Evolutionary conservation across 2,329 filamentous ascomycete genomes (phyloP).

Genomic region (Fusarium multiceps): DNA sequence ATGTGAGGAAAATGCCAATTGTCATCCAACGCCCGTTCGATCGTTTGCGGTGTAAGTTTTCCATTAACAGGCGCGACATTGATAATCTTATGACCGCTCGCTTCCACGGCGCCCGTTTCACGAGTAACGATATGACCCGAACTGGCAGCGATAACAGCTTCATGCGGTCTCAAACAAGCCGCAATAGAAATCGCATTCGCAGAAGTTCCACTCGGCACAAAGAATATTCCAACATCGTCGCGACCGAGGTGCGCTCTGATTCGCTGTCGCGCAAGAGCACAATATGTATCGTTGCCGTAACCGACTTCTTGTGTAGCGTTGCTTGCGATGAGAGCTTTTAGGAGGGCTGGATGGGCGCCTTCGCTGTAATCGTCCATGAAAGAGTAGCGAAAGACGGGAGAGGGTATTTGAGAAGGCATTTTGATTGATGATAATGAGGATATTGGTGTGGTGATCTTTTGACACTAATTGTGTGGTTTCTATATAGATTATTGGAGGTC

Average conservation of each 20-base stretch:
- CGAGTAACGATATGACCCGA: constrained; percentile 62
- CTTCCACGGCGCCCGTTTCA: constrained; percentile 63
- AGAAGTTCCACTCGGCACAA: constrained; percentile 63
- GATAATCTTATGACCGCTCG: constrained; percentile 64
- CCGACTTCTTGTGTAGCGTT: constrained; percentile 59
- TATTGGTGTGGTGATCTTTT: not conserved
- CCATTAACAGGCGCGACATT: constrained; percentile 58
- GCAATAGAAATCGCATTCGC: constrained; percentile 65
- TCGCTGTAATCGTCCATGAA: constrained; percentile 65
- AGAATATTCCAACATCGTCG: constrained; percentile 59
- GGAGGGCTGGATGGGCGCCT: constrained; percentile 61
- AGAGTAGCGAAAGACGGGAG: constrained; percentile 52
- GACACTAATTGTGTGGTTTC: constrained; percentile 7
- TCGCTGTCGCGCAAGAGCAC: constrained; percentile 54
- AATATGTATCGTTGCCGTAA: constrained; percentile 60
- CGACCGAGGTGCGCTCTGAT: constrained; percentile 54
- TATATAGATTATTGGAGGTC: constrained; percentile 33
- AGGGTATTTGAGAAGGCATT: constrained; percentile 38
- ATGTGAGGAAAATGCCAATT: constrained; percentile 65
- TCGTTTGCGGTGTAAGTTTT: constrained; percentile 58
- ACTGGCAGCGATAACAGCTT: constrained; percentile 62
- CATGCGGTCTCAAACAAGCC: constrained; percentile 61
- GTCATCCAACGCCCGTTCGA: constrained; percentile 57
- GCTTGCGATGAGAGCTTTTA: constrained; percentile 58
- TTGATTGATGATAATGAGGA: not conserved